Evolutionary conservation across 805 yeast genomes (phyloP).

Genomic region (Saccharomycopsis sp.): DNA sequence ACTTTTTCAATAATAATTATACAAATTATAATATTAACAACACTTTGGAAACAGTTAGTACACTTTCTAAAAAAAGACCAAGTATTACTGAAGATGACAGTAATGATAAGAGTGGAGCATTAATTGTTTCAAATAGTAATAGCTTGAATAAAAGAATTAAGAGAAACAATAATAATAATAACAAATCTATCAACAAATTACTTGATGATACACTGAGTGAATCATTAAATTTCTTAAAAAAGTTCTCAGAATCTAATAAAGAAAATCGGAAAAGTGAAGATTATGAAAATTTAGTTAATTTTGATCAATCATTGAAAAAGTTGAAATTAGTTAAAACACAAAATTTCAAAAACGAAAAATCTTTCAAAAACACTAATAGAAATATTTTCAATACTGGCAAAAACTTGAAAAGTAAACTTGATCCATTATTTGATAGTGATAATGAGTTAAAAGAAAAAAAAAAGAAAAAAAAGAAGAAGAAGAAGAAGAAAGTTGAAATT

Average conservation of each 20-base stretch:
- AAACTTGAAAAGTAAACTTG: conserved; percentile 12
- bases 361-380: conserved; percentile 10
- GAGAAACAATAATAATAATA: background rate
- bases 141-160: background rate
- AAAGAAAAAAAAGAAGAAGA: background rate
- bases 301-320: conserved; percentile 13
- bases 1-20: conserved; percentile 24
- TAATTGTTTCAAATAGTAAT: conserved; percentile 1
- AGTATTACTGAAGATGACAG: background rate
- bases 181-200: conserved; percentile 1
- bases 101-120: background rate
- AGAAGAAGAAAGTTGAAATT: background rate
- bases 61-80: background rate
- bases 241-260: conserved; percentile 4
- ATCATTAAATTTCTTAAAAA: conserved; percentile 8
- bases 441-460: conserved; percentile 1
- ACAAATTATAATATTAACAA: too few species aligned
- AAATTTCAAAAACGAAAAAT: conserved; percentile 6
- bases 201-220: conserved; percentile 16
- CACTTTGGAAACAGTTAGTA: too few species aligned
- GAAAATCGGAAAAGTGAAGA: conserved; percentile 13
- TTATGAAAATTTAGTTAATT: conserved; percentile 6
- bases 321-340: conserved; percentile 12
- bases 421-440: conserved; percentile 12
- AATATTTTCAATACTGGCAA: conserved; percentile 9